Percentiles rank a stretch among this genome's conserved stretches.
Evolutionary conservation across 1,139 yeast species (phyloP).

Genomic region (Taiozyma sp.): DNA sequence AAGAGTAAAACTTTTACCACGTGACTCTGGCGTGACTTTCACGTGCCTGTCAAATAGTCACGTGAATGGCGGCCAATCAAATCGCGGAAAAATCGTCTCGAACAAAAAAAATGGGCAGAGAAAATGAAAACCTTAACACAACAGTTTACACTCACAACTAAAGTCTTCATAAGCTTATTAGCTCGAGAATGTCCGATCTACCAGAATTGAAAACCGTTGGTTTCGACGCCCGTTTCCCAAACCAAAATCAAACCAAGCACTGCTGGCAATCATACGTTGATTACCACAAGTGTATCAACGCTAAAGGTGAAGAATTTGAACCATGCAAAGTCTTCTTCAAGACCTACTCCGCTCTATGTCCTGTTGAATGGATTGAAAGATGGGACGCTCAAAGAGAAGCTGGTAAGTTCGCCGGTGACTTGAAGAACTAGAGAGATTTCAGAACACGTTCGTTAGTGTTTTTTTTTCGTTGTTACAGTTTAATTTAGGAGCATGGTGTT

Average conservation of each 20-base stretch:
- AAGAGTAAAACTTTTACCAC: too few relatives aligned
- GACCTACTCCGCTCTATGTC: slow-evolving; percentile 90
- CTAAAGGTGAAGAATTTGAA: slow-evolving; percentile 97
- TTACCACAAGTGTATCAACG: slow-evolving; percentile 94
- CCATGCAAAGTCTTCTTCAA: slow-evolving; percentile 95
- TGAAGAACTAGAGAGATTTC: slow-evolving; percentile 24
- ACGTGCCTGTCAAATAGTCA: not conserved
- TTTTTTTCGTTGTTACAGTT: not conserved
- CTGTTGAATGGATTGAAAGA: slow-evolving; percentile 85
- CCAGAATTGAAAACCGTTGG: slow-evolving; percentile 67
- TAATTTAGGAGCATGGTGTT: not conserved
- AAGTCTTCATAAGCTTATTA: not conserved
- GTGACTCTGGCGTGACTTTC: not conserved
- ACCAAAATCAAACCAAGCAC: slow-evolving; percentile 96
- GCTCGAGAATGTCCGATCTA: slow-evolving; percentile 22
- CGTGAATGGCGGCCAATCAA: not conserved
- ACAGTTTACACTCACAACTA: not conserved
- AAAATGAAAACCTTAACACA: not conserved
- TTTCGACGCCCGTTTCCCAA: slow-evolving; percentile 92
- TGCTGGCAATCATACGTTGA: slow-evolving; percentile 98
- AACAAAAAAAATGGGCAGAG: not conserved
- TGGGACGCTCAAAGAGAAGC: slow-evolving; percentile 93
- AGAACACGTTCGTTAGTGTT: not conserved
- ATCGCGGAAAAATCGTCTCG: not conserved
- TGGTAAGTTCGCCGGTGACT: slow-evolving; percentile 67